Evolutionary conservation across 2,329 filamentous ascomycete species (phyloP).

Genomic region (Ascochyta koolunga): DNA sequence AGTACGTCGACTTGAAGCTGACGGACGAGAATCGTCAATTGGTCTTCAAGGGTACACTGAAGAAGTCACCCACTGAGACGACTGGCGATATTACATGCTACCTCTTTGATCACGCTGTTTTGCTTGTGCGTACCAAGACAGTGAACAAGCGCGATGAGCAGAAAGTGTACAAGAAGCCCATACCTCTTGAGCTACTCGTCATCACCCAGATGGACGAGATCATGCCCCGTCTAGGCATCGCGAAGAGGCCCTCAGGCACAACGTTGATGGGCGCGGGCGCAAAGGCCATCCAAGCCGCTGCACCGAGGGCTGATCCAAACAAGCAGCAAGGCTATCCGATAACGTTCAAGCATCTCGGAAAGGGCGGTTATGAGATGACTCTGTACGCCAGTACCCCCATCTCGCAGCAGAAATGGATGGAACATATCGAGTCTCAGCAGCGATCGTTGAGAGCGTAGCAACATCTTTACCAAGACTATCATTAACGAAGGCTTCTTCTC

Average conservation of each 20-base stretch:
- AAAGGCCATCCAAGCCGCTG: slow-evolving; percentile 57
- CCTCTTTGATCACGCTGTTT: slow-evolving; percentile 92
- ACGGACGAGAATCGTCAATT: slow-evolving; percentile 92
- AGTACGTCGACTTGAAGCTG: slow-evolving; percentile 90
- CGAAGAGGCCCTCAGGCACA: slow-evolving; percentile 81
- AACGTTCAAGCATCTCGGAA: slow-evolving; percentile 94
- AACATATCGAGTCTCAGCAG: slow-evolving; percentile 91
- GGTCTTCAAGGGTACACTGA: slow-evolving; percentile 91
- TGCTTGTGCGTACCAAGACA: slow-evolving; percentile 88
- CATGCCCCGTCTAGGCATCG: slow-evolving; percentile 76
- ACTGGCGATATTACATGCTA: slow-evolving; percentile 87
- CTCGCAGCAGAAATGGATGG: slow-evolving; percentile 93
- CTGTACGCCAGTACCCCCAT: slow-evolving; percentile 86
- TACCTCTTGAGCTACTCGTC: slow-evolving; percentile 88
- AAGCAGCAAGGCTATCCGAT: slow-evolving; percentile 86
- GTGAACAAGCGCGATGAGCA: slow-evolving; percentile 93
- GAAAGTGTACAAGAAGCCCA: slow-evolving; percentile 93
- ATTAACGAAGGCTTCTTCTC: slow-evolving; percentile 90
- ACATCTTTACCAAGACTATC: slow-evolving; percentile 71
- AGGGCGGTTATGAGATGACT: slow-evolving; percentile 91
- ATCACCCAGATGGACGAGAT: slow-evolving; percentile 98
- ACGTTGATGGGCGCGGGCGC: slow-evolving; percentile 64
- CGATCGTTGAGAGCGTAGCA: slow-evolving; percentile 78
- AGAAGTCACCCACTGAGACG: slow-evolving; percentile 87
- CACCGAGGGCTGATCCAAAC: slow-evolving; percentile 41